Percentiles rank a stretch among this genome's conserved stretches.
Conservation (phyloP, 805 yeast species). For the Lipomyces yamadae region DNA sequence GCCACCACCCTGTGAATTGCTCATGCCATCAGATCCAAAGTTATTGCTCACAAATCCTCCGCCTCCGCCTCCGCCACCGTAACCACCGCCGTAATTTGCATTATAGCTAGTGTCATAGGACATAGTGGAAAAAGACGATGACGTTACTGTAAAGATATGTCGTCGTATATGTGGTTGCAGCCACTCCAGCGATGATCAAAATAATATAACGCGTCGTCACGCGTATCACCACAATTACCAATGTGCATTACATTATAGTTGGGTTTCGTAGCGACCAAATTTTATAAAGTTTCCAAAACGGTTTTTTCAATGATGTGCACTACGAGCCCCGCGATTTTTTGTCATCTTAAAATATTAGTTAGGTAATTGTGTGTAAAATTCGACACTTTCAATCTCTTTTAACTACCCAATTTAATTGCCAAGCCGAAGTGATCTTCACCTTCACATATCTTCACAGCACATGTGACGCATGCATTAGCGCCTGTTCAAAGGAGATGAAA, state of each 20-base stretch:
- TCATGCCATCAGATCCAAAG: conserved; percentile 20
- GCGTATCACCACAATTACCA: neutral
- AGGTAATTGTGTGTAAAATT: neutral
- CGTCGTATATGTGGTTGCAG: neutral
- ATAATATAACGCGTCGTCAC: neutral
- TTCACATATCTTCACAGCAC: neutral
- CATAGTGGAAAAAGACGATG: conserved; percentile 11
- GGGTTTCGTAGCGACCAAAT: neutral
- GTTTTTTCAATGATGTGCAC: neutral
- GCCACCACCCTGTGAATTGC: conserved; percentile 27
- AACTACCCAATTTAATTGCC: neutral
- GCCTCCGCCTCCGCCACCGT: conserved; percentile 14
- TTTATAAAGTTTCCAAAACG: neutral
- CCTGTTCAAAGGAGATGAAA: neutral
- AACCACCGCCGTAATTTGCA: conserved; percentile 15
- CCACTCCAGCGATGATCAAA: no score
- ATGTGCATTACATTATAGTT: neutral
- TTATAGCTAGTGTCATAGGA: conserved; percentile 2
- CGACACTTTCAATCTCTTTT: neutral
- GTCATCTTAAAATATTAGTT: neutral
- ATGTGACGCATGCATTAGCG: neutral
- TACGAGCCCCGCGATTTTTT: neutral
- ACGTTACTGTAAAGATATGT: neutral
- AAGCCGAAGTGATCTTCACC: neutral
- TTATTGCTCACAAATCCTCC: conserved; percentile 23